Percentiles rank a stretch among this genome's conserved stretches.
phyloP scores from a whole-genome alignment of 1,284 basidiomycete species.

The Moesziomyces sp. region DNA sequence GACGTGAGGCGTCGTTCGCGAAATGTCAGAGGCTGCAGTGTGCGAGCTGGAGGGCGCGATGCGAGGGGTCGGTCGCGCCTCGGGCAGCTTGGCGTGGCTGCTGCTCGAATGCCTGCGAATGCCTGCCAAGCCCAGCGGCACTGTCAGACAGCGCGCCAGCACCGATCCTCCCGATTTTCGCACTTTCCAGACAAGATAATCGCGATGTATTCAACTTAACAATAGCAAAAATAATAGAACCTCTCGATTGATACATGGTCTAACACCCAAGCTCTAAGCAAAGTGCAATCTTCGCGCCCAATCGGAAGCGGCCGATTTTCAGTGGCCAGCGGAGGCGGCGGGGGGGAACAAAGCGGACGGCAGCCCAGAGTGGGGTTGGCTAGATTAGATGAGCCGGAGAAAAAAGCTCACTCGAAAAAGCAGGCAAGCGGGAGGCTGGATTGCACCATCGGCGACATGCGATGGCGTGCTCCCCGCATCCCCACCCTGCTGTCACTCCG shows the following conservation, averaged over 20 bases:
- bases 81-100: neutral
- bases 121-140: too few relatives aligned
- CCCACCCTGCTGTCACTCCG: too few relatives aligned
- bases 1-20: constrained; percentile 20
- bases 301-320: constrained; percentile 25
- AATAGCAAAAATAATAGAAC: too few relatives aligned
- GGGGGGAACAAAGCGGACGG: constrained; percentile 1
- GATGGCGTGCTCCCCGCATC: constrained; percentile 41
- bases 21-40: constrained; percentile 9
- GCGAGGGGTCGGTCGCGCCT: constrained; percentile 16
- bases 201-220: too few relatives aligned
- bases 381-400: constrained; percentile 23
- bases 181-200: too few relatives aligned
- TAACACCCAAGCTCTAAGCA: too few relatives aligned
- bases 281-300: constrained; percentile 1
- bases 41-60: neutral
- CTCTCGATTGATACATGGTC: too few relatives aligned
- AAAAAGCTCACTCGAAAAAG: constrained; percentile 4
- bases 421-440: constrained; percentile 21
- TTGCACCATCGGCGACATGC: constrained; percentile 17
- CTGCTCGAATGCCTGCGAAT: too few relatives aligned
- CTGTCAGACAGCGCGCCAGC: constrained; percentile 7
- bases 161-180: too few relatives aligned
- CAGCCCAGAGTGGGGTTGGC: neutral
- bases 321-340: neutral